Conservation (phyloP, 2,329 filamentous ascomycete species). For the Gnomoniopsis sp. region DNA sequence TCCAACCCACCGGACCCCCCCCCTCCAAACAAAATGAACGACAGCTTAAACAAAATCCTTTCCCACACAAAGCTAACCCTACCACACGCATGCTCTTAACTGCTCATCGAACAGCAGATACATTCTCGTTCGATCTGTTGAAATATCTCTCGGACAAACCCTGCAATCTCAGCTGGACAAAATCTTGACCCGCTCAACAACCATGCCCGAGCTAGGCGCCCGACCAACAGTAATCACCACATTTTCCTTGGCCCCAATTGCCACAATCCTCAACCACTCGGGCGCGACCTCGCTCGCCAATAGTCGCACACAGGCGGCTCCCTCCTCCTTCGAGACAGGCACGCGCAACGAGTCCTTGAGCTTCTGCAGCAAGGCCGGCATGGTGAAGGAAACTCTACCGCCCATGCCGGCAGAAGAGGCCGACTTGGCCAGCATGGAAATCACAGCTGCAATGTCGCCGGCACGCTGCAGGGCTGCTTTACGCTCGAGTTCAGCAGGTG, state of each 20-base stretch:
- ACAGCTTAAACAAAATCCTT: neutral
- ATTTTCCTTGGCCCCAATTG: constrained; percentile 51
- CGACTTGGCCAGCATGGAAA: constrained; percentile 63
- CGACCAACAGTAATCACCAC: constrained; percentile 49
- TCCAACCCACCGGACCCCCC: too few relatives aligned
- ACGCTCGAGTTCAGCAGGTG: constrained; percentile 55
- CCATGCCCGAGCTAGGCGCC: constrained; percentile 6
- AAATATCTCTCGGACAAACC: neutral
- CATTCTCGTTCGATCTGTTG: neutral
- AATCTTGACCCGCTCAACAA: constrained; percentile 23
- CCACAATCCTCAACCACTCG: constrained; percentile 52
- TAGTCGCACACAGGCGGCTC: constrained; percentile 44
- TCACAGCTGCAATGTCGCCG: constrained; percentile 63
- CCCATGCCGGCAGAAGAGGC: constrained; percentile 40
- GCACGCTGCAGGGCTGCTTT: constrained; percentile 64
- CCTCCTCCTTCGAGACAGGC: constrained; percentile 52
- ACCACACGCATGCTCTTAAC: neutral
- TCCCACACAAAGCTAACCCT: neutral
- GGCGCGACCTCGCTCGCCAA: constrained; percentile 54
- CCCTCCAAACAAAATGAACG: neutral
- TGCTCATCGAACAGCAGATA: neutral
- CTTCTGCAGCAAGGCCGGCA: constrained; percentile 60
- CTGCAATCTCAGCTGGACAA: constrained; percentile 20
- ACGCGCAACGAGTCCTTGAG: constrained; percentile 64
- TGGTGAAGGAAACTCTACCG: constrained; percentile 61